phyloP scores from a whole-genome alignment of 257 asterid species.

The Echites panduratus region DNA sequence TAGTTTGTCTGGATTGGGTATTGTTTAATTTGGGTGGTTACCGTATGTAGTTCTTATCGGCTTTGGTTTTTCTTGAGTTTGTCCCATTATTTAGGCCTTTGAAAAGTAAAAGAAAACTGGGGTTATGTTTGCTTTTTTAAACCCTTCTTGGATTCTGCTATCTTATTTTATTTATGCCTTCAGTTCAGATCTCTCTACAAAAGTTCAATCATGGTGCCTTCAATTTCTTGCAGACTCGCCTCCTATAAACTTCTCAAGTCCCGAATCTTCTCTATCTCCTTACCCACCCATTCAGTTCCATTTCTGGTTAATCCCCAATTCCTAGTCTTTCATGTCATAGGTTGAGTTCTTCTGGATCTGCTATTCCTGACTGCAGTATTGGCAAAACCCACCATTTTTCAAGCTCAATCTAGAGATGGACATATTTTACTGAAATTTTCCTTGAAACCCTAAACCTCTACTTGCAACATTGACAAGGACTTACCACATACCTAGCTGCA shows the following conservation, averaged over 20 bases:
- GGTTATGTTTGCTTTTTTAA: no score
- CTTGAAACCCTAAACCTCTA: slow-evolving; percentile 10
- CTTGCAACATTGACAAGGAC: background rate
- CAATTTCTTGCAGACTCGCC: slow-evolving; percentile 12
- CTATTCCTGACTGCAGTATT: no score
- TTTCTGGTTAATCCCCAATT: background rate
- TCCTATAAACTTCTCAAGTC: slow-evolving; percentile 14
- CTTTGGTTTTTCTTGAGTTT: no score
- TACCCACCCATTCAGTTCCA: background rate
- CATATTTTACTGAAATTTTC: background rate
- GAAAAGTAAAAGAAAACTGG: no score
- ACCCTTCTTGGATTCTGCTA: no score
- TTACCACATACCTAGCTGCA: no score
- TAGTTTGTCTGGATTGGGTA: no score
- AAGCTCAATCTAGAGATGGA: background rate
- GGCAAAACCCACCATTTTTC: no score
- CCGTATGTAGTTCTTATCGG: no score
- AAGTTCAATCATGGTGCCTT: background rate
- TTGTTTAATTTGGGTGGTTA: no score
- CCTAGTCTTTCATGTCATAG: background rate
- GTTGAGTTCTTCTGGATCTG: no score
- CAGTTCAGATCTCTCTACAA: background rate
- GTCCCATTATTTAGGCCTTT: no score
- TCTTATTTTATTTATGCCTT: background rate
- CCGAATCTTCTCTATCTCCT: slow-evolving; percentile 1